Evolutionary conservation across 768 basidiomycete genomes (phyloP), one percentile per base, ranked within the genome.

Genomic region (Calocera viscosa): DNA sequence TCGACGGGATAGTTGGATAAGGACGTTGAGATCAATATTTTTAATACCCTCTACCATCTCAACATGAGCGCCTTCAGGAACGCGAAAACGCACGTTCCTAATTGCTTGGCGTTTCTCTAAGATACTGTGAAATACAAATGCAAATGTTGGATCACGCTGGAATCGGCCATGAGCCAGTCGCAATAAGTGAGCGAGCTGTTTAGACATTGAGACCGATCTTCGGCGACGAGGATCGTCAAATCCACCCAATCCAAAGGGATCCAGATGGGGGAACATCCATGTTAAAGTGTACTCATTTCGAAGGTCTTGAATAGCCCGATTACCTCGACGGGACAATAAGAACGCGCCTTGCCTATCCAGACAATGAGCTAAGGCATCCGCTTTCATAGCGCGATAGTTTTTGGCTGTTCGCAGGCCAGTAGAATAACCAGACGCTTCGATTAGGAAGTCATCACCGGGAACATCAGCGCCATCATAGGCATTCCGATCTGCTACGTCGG

Each of bases 171-270:
- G 78, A 1, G 49, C 3, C 1, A 80, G 30, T 19, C 41, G 66
- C 8, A 80, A 72, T 2, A 77, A 64, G 69, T 80, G 76, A 33
- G 73, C 72, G 0, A 76, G 72, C 26, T 82, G 80, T 0, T 67
- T 43, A 47, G 77, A 72, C 41, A 81, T 66, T 1, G 74, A 74
- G 0, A 81, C 7, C 0, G 64, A 8, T 0, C n/a, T 28, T 0
- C 1, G 22, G 0, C 78, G 41, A 5, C 41, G 26, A 0, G 12
- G 19, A 67, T 82, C 71, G 65, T 82, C 77, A 68, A 79, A 78
- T 0, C 80, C 80, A 1, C 81, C 80, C 24, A 76, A 67, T 0
- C 80, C 79, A 70, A 76, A 81, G 0, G 80, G 80, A 72, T 76
- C 81, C 0, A 82, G 65, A 0, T 78, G 78, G 1, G 80, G 80